Conservation (phyloP, 768 basidiomycete species). For the Leucosporidium yakuticum region DNA sequence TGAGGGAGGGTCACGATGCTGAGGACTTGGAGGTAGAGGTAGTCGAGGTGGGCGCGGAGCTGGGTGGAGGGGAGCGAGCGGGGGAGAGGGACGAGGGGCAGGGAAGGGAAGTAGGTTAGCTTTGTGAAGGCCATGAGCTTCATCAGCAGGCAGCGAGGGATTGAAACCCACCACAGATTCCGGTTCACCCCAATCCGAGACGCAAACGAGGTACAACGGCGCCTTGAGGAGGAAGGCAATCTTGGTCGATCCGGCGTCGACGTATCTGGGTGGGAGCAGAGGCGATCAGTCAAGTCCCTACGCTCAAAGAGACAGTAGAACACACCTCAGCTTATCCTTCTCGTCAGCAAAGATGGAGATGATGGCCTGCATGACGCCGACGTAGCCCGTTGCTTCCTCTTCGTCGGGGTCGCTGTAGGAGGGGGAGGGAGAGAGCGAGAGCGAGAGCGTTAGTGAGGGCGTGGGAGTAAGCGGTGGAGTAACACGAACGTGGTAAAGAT, state of each 20-base stretch:
- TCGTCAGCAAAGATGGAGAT: conserved; percentile 94
- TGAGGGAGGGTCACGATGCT: conserved; percentile 83
- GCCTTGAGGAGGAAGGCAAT: conserved; percentile 81
- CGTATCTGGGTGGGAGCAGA: conserved; percentile 51
- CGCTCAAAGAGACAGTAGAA: conserved; percentile 39
- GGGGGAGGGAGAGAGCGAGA: neutral
- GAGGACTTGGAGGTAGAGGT: conserved; percentile 85
- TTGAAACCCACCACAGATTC: conserved; percentile 73
- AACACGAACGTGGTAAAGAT: conserved; percentile 72
- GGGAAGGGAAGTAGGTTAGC: no score
- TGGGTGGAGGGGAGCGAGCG: conserved; percentile 45
- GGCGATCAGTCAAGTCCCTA: neutral
- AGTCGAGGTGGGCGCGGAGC: conserved; percentile 90
- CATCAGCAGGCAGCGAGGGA: neutral
- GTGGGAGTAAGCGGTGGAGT: neutral
- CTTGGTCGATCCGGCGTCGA: conserved; percentile 71
- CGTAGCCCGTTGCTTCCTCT: conserved; percentile 66
- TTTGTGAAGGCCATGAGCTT: no score
- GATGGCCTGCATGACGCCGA: conserved; percentile 90
- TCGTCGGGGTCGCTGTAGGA: conserved; percentile 36
- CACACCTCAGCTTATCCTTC: conserved; percentile 58
- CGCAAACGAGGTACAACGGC: conserved; percentile 86
- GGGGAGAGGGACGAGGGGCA: no score
- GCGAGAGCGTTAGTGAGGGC: conserved; percentile 44
- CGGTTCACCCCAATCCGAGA: conserved; percentile 89